Conservation (phyloP, 2,329 filamentous ascomycete genomes). For the Chalaropsis thielavioides region DNA sequence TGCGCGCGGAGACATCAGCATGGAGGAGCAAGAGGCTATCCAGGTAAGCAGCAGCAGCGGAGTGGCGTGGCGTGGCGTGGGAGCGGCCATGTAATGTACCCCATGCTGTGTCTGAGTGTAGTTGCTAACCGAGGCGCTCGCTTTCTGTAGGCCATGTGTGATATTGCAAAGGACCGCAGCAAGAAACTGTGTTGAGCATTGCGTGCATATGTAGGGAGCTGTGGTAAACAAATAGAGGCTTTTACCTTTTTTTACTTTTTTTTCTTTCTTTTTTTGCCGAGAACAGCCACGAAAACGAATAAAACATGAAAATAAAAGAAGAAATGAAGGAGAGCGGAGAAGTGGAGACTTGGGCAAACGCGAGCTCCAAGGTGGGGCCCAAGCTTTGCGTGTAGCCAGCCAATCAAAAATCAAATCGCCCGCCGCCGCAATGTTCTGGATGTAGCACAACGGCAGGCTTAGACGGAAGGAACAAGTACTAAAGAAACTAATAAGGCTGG, state of each 20-base stretch:
- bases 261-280: not conserved
- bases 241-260: too few species aligned
- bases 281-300: not conserved
- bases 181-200: constrained; percentile 36
- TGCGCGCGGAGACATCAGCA: constrained; percentile 45
- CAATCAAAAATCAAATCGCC: not conserved
- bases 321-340: not conserved
- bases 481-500: constrained; percentile 2
- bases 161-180: constrained; percentile 72
- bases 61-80: not conserved
- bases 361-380: not conserved
- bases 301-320: not conserved
- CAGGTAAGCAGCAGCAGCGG: constrained; percentile 37
- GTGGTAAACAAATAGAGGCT: not conserved
- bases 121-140: constrained; percentile 18
- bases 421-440: not conserved
- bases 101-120: not conserved
- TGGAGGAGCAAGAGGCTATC: constrained; percentile 60
- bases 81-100: constrained; percentile 3
- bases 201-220: not conserved
- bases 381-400: not conserved
- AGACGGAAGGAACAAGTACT: not conserved
- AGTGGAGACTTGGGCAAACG: not conserved
- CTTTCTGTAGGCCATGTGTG: constrained; percentile 61
- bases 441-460: constrained; percentile 2